phyloP scores from a whole-genome alignment of 2,329 filamentous ascomycete genomes.

The Dactylellina haptotyla region DNA sequence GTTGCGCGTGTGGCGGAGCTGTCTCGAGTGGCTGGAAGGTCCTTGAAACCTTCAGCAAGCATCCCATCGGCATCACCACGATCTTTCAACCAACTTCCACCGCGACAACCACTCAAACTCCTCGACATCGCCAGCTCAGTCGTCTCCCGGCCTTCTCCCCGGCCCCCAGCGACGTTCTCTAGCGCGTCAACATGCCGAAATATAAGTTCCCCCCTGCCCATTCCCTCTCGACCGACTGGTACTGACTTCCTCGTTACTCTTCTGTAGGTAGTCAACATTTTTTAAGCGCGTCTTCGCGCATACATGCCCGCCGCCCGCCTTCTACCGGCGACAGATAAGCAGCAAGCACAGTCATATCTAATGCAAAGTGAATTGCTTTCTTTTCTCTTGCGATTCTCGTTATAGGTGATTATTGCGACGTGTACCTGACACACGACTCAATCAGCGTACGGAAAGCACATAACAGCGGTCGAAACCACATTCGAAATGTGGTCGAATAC shows the following conservation, averaged over 20 bases:
- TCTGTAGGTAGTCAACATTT: constrained; percentile 67
- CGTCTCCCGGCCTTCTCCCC: constrained; percentile 6
- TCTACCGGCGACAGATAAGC: constrained; percentile 56
- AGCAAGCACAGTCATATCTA: constrained; percentile 54
- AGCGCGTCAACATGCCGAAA: constrained; percentile 77
- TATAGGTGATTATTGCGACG: constrained; percentile 94
- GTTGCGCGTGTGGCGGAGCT: not conserved
- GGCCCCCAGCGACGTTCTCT: constrained; percentile 1
- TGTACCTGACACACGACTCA: constrained; percentile 99
- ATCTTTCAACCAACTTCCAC: not conserved
- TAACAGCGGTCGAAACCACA: constrained; percentile 94
- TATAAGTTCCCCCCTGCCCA: constrained; percentile 70
- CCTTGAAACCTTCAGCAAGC: not conserved
- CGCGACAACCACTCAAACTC: not conserved
- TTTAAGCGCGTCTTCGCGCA: constrained; percentile 23
- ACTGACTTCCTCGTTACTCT: constrained; percentile 69
- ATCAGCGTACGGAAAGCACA: constrained; percentile 99
- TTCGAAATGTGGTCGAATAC: constrained; percentile 97
- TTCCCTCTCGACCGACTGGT: constrained; percentile 57
- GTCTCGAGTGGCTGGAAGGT: not conserved
- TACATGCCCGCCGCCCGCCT: constrained; percentile 15
- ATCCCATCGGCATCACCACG: not conserved
- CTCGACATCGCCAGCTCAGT: not conserved
- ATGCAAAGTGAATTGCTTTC: constrained; percentile 46
- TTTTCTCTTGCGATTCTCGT: constrained; percentile 53